Base-by-base conservation (phyloP, 768 basidiomycete species). In the Boletus bicolor region DNA sequence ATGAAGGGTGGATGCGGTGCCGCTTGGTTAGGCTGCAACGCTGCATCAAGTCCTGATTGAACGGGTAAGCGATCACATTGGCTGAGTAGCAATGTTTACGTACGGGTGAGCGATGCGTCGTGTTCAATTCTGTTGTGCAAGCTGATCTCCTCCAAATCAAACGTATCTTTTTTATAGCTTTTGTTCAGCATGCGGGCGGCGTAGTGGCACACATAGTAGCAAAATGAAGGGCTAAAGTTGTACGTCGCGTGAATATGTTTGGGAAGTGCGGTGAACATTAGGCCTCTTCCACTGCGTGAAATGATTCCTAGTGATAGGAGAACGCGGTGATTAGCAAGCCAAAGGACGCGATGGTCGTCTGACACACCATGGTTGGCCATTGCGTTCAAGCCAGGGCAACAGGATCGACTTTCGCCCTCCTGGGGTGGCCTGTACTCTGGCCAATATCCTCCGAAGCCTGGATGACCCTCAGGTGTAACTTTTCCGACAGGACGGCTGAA, bases 331-430 rank as follows among this genome's bases (percentile, higher is more conserved):
- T 4, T 14, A 10, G 17, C 37, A 14, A 44, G 46, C 4, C 7
- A 8, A 10, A 44, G 42, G 5, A 9, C 10, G 7, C 1, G 11
- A 28, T 26, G 19, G 35, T 51, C 43, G 83, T 83, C 2, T 77
- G 41, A 15, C 69, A n/a, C 49, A 88, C 89, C 89, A 59, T 91
- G 89, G 65, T 91, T 91, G 4, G 89, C 87, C 80, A 92, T 74
- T 0, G 86, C 83, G 61, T 91, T 91, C 58, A 91, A 69, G 12
- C 79, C 86, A 6, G 88, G 89, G 59, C 89, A 91, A 5, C 83
- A 81, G 60, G 79, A 80, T 11, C 89, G 76, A 64, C 87, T 87
- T 59, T 90, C 89, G 3, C 79, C 80, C 10, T 82, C 77, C 59
- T 69, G 71, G 14, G 87, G 80, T 0, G 84, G 68, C 8, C 78